Conservation (phyloP, 2,329 filamentous ascomycete genomes). For the Colletotrichum truncatum region DNA sequence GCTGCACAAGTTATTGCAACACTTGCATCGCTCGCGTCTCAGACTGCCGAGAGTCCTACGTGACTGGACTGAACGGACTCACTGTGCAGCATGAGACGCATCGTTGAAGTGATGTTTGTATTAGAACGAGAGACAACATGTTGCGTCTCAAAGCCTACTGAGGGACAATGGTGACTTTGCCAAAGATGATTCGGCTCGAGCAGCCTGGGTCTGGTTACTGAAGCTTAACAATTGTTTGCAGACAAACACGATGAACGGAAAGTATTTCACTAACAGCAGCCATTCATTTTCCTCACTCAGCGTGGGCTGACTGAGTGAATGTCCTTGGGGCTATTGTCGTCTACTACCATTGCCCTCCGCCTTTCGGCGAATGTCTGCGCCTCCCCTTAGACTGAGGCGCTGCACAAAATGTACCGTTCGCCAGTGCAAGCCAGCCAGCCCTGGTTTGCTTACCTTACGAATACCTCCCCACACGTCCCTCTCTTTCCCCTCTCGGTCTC, state of each 20-base stretch:
- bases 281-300: not conserved
- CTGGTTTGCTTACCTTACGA: slow-evolving; percentile 10
- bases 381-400: not conserved
- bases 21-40: slow-evolving; percentile 2
- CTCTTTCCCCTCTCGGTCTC: not conserved
- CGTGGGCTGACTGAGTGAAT: slow-evolving; percentile 5
- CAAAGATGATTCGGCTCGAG: too few relatives aligned
- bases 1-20: not conserved
- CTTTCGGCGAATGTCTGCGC: not conserved
- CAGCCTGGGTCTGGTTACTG: too few relatives aligned
- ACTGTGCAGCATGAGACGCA: not conserved
- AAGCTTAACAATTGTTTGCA: not conserved
- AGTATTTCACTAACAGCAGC: not conserved
- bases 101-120: not conserved
- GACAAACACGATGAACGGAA: not conserved
- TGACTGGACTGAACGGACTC: not conserved
- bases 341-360: not conserved
- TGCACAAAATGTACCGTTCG: not conserved
- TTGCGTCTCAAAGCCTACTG: too few relatives aligned
- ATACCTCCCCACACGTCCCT: not conserved
- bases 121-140: not conserved
- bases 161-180: too few relatives aligned
- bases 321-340: not conserved
- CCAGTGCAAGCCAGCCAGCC: not conserved
- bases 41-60: not conserved